phyloP scores from a whole-genome alignment of 257 asterid species.

The Lycium barbarum region DNA sequence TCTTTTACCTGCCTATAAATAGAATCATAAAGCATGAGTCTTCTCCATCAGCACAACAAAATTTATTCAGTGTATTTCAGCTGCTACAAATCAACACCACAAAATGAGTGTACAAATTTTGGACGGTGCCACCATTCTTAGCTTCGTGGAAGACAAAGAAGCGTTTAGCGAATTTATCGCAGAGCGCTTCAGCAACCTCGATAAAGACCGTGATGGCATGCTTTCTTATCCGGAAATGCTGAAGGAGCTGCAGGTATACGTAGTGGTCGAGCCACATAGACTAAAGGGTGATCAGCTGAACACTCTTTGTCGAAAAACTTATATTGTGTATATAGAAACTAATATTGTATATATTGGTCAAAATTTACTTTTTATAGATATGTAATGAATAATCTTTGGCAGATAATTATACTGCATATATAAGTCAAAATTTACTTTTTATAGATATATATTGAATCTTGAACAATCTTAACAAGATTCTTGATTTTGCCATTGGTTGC shows the following conservation, averaged over 20 bases:
- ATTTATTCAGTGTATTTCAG: not conserved
- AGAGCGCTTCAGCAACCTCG: not conserved
- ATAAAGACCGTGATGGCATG: not conserved
- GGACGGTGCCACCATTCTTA: not conserved
- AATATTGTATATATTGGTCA: too few relatives aligned
- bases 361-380: too few relatives aligned
- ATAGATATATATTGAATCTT: not conserved
- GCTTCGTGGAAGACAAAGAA: not conserved
- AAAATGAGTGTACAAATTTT: not conserved
- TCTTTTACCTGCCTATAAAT: not conserved
- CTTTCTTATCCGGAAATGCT: slow-evolving; percentile 7
- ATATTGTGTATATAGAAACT: too few relatives aligned
- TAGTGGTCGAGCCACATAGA: not conserved
- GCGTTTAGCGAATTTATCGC: not conserved
- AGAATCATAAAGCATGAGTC: not conserved
- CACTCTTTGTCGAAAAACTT: too few relatives aligned
- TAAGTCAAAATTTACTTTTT: too few relatives aligned
- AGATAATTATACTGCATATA: too few relatives aligned
- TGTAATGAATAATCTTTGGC: too few relatives aligned
- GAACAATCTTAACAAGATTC: not conserved
- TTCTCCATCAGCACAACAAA: not conserved
- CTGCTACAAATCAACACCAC: not conserved
- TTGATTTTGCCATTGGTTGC: not conserved
- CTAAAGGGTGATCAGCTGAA: not conserved
- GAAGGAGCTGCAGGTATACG: not conserved